Percentiles rank a stretch among this genome's conserved stretches.
phyloP scores from a whole-genome alignment of 306 rosid species.

The Pueraria montana region DNA sequence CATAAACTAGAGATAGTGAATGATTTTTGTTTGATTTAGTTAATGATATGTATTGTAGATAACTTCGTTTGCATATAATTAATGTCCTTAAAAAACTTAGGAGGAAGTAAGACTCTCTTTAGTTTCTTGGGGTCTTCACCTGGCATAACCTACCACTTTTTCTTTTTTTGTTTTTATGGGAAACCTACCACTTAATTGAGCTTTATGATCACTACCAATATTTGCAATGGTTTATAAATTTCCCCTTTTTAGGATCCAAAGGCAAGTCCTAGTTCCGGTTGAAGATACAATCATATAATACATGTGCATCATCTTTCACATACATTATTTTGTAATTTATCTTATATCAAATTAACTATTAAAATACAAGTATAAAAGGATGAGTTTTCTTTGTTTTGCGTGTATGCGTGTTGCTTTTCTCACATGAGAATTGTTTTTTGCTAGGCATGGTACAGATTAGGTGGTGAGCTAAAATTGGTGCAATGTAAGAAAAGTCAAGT shows the following conservation, averaged over 20 bases:
- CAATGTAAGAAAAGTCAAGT: neutral
- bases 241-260: neutral
- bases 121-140: no score
- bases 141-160: conserved; percentile 40
- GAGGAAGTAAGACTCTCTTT: no score
- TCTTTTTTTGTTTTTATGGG: no score
- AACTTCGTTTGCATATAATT: neutral
- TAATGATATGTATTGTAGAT: neutral
- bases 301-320: neutral
- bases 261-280: neutral
- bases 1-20: neutral
- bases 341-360: neutral
- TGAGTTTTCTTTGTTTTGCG: no score
- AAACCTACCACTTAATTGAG: neutral
- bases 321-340: neutral
- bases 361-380: neutral
- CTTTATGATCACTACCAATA: conserved; percentile 41
- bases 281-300: neutral
- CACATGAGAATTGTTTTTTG: neutral
- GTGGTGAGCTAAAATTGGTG: neutral
- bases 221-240: conserved; percentile 39
- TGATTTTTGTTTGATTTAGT: neutral
- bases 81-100: neutral
- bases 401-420: neutral
- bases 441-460: neutral